Base-by-base conservation (phyloP, 805 yeast genomes). In the Monosporozyma solicola region DNA sequence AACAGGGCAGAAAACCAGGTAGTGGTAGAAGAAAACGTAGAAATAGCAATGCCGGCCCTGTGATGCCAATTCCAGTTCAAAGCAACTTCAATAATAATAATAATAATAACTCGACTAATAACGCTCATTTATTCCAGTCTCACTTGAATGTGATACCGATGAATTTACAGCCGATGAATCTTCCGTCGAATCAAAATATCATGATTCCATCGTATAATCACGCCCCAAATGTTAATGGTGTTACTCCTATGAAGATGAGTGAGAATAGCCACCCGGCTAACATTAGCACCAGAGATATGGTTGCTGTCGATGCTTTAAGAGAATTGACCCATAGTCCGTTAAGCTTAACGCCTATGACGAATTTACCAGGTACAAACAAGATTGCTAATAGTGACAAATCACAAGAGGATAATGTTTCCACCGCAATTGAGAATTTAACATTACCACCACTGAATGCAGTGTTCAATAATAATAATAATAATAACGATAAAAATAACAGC, bases 1-100 rank as follows among this genome's bases (percentile, higher is more conserved):
- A 61, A 46, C 65, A 67, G 52, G 71, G 71, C 16, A 61, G 70
- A 48, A 66, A 67, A 51, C 68, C 69, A 7, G 71, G 71, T 10
- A 63, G 68, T 52, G 70, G 71, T 15, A 56, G 70, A 48, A 64
- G 59, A 59, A 58, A 62, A 46, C 58, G 62, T 43, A 52, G 48
- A 5, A 47, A 46, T 27, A 25, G 33, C 4, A 44, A 27, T 44
- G 3, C 16, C 15, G 7, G 13, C 16, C 39, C 39, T 15, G 39
- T 35, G 47, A 44, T 44, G 15, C 16, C 22, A 11, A 44, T 44
- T 25, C 31, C 47, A 5, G 27, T 25, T 44, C 20, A n/a, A 4
- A 25, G 13, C 16, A 25, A 13, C 15, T 13, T 35, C 13, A 44
- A 6, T 24, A 25, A 24, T 15, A 27, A 43, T 35, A 44, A 13